Evolutionary conservation across 768 basidiomycete species (phyloP), one percentile per base, ranked within the genome.

Genomic region (Pleurotus pulmonarius): DNA sequence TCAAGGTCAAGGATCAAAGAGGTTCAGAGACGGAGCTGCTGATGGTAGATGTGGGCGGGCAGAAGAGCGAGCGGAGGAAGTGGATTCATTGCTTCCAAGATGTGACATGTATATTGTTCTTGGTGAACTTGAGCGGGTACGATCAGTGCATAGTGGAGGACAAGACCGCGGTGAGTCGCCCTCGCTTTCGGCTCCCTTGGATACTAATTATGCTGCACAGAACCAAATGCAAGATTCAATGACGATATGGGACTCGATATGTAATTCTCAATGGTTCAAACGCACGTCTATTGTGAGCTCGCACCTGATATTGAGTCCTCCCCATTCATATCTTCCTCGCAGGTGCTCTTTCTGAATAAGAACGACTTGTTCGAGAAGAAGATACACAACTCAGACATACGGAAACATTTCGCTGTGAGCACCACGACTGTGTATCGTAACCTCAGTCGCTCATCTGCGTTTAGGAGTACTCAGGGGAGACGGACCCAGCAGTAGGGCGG

Each of bases 221-320:
- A 98, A 98, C 67, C 94, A 96, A 86, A 96, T 98, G 94, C 91
- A 95, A 75, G 94, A 98, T 60, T 92, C 94, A 1, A 90, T 98
- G 86, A 92, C 92, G 13, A 92, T 98, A 49, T 98, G 94, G 88
- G 94, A 98, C 63, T 94, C 93, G 39, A 95, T 98, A 80, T 95
- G 93, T 73, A 93, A 97, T 69, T 95, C 93, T 9, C 93, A 95
- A 61, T 97, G 94, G 94, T 97, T 97, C 75, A 90, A 91, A 71
- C 83, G 89, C 60, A 95, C 94, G 0, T 94, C 92, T 6, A 92
- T 97, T 55, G 94, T 94, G 60, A 46, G 88, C 74, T 13, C 22
- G 58, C 18, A 20, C 41, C 29, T 57, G 44, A 22, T 58, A 26
- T 43, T n/a, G 20, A 37, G n/a, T 54, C 24, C 53, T 55, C 16